Conservation (phyloP, 139 green algal species). For the Coelastrella sp. region DNA sequence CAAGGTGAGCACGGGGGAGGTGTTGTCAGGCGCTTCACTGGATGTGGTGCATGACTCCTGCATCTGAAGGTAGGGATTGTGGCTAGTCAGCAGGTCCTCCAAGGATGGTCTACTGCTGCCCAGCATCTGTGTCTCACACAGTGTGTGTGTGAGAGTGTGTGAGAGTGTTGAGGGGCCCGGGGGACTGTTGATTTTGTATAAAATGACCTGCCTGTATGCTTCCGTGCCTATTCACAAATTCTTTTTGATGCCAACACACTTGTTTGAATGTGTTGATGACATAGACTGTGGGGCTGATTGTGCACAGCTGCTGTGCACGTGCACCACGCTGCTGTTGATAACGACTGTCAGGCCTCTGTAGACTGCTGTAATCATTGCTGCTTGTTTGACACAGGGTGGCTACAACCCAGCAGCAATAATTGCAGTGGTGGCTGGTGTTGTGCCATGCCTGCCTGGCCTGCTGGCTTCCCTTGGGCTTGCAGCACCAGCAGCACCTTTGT, state of each 20-base stretch:
- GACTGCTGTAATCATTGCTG: not conserved
- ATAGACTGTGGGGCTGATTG: not conserved
- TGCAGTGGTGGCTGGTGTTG: slow-evolving; percentile 57
- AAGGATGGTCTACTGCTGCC: too few species aligned
- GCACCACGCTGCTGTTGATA: not conserved
- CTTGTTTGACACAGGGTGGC: slow-evolving; percentile 36
- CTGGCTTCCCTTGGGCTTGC: slow-evolving; percentile 55
- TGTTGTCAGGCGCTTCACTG: not conserved
- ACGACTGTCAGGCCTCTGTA: not conserved
- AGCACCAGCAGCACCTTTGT: slow-evolving; percentile 32
- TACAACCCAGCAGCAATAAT: slow-evolving; percentile 56
- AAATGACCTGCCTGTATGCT: too few species aligned
- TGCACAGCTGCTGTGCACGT: not conserved
- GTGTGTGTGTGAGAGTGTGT: too few species aligned
- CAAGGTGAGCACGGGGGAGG: not conserved
- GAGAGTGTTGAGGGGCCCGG: too few species aligned
- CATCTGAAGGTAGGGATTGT: not conserved
- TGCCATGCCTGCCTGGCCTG: slow-evolving; percentile 74
- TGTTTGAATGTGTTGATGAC: too few species aligned
- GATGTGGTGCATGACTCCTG: not conserved
- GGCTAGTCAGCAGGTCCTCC: not conserved
- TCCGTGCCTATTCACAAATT: too few species aligned
- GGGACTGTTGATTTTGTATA: too few species aligned
- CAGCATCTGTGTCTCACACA: too few species aligned
- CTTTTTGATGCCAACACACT: too few species aligned